Evolutionary conservation across 768 basidiomycete species (phyloP).

Genomic region (Daedalea quercina): DNA sequence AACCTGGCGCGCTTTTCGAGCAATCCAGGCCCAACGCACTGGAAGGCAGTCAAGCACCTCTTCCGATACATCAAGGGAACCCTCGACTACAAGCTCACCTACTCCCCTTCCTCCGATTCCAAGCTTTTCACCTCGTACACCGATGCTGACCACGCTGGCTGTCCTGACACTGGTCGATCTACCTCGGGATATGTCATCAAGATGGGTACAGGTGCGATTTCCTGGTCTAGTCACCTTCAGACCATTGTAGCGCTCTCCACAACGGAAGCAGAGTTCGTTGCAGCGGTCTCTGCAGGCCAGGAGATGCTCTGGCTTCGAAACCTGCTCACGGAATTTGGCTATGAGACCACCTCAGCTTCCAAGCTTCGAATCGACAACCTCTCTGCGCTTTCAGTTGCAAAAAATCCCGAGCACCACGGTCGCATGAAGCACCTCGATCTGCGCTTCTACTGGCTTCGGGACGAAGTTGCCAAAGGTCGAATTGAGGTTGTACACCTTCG

Average conservation of each 20-base stretch:
- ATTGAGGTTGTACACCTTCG: constrained; percentile 8
- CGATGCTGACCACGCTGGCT: constrained; percentile 25
- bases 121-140: constrained; percentile 15
- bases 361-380: constrained; percentile 30
- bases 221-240: constrained; percentile 34
- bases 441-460: constrained; percentile 27
- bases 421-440: constrained; percentile 34
- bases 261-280: constrained; percentile 35
- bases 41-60: constrained; percentile 30
- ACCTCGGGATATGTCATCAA: constrained; percentile 32
- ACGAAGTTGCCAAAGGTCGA: constrained; percentile 13
- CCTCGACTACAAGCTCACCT: constrained; percentile 16
- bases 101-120: constrained; percentile 3
- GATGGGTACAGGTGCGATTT: constrained; percentile 28
- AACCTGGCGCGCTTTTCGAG: constrained; percentile 20
- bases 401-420: constrained; percentile 22
- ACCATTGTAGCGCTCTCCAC: constrained; percentile 32
- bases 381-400: constrained; percentile 24
- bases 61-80: constrained; percentile 32
- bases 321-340: constrained; percentile 24
- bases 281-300: constrained; percentile 23
- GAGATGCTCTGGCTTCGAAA: constrained; percentile 28
- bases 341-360: constrained; percentile 12
- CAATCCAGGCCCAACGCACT: constrained; percentile 25
- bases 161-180: constrained; percentile 20